A percentile compares a stretch with the other conserved stretches of the same genome.
Evolutionary conservation across 148 eudicot genomes (phyloP).

Genomic region (Polygonum aviculare): DNA sequence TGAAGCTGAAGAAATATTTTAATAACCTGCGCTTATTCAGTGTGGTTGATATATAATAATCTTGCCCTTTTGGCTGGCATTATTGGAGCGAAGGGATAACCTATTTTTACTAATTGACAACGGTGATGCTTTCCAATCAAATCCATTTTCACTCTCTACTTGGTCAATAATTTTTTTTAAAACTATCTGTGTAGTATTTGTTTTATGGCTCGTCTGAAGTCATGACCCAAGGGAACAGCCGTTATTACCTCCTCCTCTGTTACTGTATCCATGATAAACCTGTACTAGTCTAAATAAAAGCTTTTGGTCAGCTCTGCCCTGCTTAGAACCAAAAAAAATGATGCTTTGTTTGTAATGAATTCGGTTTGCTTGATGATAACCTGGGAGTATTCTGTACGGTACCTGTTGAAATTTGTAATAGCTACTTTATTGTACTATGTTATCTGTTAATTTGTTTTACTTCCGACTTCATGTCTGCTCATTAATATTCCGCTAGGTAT

Average conservation of each 20-base stretch:
- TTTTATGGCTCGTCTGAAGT: not conserved
- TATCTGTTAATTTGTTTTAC: not conserved
- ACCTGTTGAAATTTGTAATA: not conserved
- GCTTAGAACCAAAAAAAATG: not conserved
- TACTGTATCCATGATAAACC: no score
- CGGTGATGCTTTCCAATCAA: not conserved
- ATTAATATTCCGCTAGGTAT: slow-evolving; percentile 39
- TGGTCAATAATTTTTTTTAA: not conserved
- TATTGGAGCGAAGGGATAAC: not conserved
- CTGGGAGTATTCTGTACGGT: not conserved
- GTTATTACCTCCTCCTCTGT: no score
- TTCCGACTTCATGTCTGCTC: not conserved
- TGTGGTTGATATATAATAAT: not conserved
- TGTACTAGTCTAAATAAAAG: no score
- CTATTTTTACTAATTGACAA: not conserved
- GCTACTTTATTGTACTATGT: not conserved
- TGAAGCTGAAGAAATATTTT: not conserved
- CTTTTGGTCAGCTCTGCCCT: no score
- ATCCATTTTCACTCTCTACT: not conserved
- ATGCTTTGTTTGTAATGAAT: not conserved
- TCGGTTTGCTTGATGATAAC: not conserved
- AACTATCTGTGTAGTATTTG: not conserved
- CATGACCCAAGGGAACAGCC: not conserved
- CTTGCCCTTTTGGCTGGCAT: not conserved
- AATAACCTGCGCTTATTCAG: not conserved